A percentile compares a stretch with the other conserved stretches of the same genome.
Evolutionary conservation across 1,139 yeast genomes (phyloP).

Genomic region (Wickerhamomyces sp.): DNA sequence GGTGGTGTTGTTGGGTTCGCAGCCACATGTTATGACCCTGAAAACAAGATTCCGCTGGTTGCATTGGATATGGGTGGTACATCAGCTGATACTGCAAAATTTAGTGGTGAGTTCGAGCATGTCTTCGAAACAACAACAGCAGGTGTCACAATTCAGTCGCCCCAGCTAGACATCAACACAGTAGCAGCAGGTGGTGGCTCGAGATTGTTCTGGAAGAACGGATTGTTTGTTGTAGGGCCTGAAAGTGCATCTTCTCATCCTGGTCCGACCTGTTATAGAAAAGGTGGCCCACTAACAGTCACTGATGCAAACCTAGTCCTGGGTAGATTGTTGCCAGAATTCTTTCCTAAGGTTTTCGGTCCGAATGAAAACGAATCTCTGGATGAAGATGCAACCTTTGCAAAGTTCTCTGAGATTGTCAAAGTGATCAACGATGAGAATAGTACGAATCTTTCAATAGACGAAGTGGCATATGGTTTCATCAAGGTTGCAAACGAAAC

Average conservation of each 20-base stretch:
- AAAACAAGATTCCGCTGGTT: constrained; percentile 39
- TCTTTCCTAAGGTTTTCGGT: constrained; percentile 54
- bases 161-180: constrained; percentile 53
- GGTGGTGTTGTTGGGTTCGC: constrained; percentile 61
- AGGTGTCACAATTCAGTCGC: constrained; percentile 51
- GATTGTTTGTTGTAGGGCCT: constrained; percentile 54
- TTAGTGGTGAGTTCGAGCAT: constrained; percentile 44
- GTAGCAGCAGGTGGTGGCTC: constrained; percentile 65
- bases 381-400: constrained; percentile 36
- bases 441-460: constrained; percentile 30
- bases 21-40: constrained; percentile 42
- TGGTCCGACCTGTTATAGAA: constrained; percentile 56
- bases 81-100: constrained; percentile 53
- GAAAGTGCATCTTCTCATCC: constrained; percentile 61
- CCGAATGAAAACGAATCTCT: constrained; percentile 49
- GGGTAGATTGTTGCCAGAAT: constrained; percentile 51
- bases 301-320: constrained; percentile 53
- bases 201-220: constrained; percentile 46
- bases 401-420: constrained; percentile 38
- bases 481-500: constrained; percentile 49
- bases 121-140: constrained; percentile 54
- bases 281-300: constrained; percentile 54
- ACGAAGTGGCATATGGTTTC: constrained; percentile 50
- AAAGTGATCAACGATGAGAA: constrained; percentile 36
- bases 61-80: constrained; percentile 66